Base-by-base conservation (phyloP, 2,329 filamentous ascomycete species). In the Didymosphaeria variabile region DNA sequence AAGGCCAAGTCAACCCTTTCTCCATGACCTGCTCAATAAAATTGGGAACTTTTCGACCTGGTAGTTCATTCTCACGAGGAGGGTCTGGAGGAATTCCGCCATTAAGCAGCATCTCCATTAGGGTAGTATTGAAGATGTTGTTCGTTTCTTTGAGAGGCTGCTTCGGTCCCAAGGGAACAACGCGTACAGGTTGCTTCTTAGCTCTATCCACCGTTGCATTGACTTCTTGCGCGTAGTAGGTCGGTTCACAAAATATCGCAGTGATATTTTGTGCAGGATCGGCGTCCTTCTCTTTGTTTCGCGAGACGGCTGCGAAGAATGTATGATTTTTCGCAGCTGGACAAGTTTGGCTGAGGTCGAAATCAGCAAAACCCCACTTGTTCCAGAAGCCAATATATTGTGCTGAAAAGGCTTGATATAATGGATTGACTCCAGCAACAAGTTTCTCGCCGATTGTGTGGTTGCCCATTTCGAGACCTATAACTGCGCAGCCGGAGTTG, bases 201-300 rank as follows among this genome's bases (percentile, higher is more conserved):
- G 10, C 0, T 0, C 34, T 34, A 12, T 73, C 65, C 1, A 87
- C 74, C 0, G 77, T 82, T 0, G 82, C 81, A 0, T 72, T 67
- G 0, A 85, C 83, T 0, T 73, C 13, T 42, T 86, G 83, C n/a
- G 78, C 73, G 52, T 79, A 82, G 58, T 87, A 88, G 0, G 36
- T 64, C 0, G 72, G 65, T 9, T 42, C 15, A 12, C 74, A 76
- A 31, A 64, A 76, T 1, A 76, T 54, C 0, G 60, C 52, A 0
- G 73, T 72, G 0, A 69, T 63, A 1, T 72, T 63, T 0, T 67
- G 57, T 1, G 64, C 59, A 0, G 67, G 61, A 32, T 72, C 71
- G 3, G 57, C 32, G 0, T 19, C 56, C 12, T 45, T 59, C 8
- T 49, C 17, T 45, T 72, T 67, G 34, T 65, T 69, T 15, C 57